Evolutionary conservation across 2,329 filamentous ascomycete species (phyloP).

Genomic region (Gnomoniopsis sp.): DNA sequence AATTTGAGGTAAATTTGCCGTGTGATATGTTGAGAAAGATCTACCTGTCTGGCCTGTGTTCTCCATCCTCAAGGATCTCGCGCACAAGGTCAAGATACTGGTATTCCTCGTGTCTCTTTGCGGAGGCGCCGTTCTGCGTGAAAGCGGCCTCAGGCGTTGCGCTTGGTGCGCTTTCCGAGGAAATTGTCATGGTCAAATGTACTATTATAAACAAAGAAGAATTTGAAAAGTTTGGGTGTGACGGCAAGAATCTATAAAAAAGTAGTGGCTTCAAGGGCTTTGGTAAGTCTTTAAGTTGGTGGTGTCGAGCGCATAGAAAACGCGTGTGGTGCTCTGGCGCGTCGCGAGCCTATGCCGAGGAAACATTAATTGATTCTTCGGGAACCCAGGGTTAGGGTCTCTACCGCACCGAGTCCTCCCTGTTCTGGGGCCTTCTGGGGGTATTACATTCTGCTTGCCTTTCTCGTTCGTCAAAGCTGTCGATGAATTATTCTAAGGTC

Average conservation of each 20-base stretch:
- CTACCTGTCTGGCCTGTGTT: conserved; percentile 83
- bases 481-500: too few species aligned
- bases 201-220: not conserved
- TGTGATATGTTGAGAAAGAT: not conserved
- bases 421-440: too few species aligned
- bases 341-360: not conserved
- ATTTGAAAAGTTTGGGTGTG: not conserved
- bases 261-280: not conserved
- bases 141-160: not conserved
- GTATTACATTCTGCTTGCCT: too few species aligned
- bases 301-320: not conserved
- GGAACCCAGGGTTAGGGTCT: not conserved
- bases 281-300: not conserved
- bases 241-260: not conserved
- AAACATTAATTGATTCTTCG: not conserved
- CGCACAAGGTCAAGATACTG: conserved; percentile 91
- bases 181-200: conserved; percentile 6
- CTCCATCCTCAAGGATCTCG: conserved; percentile 77
- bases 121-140: conserved; percentile 3
- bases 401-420: too few species aligned
- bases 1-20: conserved; percentile 5
- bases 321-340: not conserved
- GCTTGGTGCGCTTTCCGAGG: conserved; percentile 3
- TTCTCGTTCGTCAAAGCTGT: too few species aligned
- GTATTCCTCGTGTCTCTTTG: conserved; percentile 70